Percentiles rank a stretch among this genome's conserved stretches.
Conservation (phyloP, 2,329 filamentous ascomycete species). For the Penicillium digitatum region DNA sequence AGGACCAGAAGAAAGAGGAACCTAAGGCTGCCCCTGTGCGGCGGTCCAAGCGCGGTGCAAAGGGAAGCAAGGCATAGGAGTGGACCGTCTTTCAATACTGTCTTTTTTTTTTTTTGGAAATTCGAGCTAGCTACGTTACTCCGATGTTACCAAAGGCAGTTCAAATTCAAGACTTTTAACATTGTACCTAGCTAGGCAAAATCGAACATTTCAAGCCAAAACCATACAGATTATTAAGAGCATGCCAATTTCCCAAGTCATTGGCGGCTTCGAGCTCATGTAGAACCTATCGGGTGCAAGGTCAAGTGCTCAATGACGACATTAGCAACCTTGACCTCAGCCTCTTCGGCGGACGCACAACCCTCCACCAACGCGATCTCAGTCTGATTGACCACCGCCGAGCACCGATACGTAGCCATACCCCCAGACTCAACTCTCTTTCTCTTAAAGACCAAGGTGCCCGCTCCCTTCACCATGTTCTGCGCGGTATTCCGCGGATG, state of each 20-base stretch:
- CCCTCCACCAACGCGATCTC: slow-evolving; percentile 22
- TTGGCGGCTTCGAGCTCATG: background rate
- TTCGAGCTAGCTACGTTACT: background rate
- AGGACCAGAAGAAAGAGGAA: slow-evolving; percentile 14
- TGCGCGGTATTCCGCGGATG: slow-evolving; percentile 68
- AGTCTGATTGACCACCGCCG: slow-evolving; percentile 13
- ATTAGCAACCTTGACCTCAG: slow-evolving; percentile 28
- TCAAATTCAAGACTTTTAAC: background rate
- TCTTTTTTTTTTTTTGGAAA: background rate
- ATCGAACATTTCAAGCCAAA: background rate
- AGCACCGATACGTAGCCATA: slow-evolving; percentile 22
- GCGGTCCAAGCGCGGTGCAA: slow-evolving; percentile 26
- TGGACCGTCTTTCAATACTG: slow-evolving; percentile 7
- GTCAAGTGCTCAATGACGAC: slow-evolving; percentile 15
- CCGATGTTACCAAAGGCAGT: background rate
- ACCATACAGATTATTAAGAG: background rate
- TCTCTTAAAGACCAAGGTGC: slow-evolving; percentile 13
- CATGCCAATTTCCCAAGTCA: background rate
- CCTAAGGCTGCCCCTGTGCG: slow-evolving; percentile 15
- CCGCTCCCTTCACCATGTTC: slow-evolving; percentile 44
- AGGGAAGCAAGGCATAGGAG: slow-evolving; percentile 23
- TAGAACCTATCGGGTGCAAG: background rate
- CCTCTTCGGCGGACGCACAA: slow-evolving; percentile 29
- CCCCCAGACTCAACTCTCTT: slow-evolving; percentile 14
- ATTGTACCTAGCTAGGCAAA: background rate